Conservation (phyloP, 1,284 basidiomycete species). For the Malassezia japonica region DNA sequence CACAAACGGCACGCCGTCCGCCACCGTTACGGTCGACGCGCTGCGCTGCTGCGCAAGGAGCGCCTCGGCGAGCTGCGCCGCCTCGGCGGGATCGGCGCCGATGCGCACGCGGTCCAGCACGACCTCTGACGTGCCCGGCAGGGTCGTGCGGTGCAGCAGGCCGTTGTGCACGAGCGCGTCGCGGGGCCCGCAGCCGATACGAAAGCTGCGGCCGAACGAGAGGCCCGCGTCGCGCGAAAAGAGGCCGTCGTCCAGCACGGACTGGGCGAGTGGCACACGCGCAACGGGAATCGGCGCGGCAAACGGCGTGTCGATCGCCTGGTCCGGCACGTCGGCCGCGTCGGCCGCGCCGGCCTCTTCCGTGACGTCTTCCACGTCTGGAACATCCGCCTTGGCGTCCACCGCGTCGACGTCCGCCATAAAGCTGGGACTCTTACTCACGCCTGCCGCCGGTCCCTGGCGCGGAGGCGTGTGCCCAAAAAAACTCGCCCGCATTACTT, state of each 20-base stretch:
- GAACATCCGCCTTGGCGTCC: neutral
- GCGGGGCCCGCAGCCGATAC: constrained; percentile 74
- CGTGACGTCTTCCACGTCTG: neutral
- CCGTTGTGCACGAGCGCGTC: constrained; percentile 69
- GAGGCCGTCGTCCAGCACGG: constrained; percentile 2
- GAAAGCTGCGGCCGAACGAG: constrained; percentile 74
- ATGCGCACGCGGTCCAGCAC: neutral
- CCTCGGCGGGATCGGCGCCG: neutral
- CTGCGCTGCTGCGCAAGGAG: constrained; percentile 70
- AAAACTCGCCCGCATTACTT: constrained; percentile 48
- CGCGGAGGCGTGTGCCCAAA: constrained; percentile 37
- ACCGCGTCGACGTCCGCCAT: neutral
- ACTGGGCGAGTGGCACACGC: neutral
- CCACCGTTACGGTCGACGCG: constrained; percentile 59
- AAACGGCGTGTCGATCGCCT: neutral
- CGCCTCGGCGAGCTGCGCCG: constrained; percentile 49
- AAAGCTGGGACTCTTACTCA: constrained; percentile 4
- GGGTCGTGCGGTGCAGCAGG: neutral
- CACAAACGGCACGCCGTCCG: constrained; percentile 55
- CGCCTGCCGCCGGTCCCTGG: constrained; percentile 13
- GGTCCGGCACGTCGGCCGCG: neutral
- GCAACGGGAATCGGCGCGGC: constrained; percentile 1
- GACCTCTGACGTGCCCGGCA: neutral
- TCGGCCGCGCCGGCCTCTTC: neutral
- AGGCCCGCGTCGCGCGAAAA: constrained; percentile 69